Percentiles rank a stretch among this genome's conserved stretches.
Evolutionary conservation across 176 grass and related monocot species (phyloP).

Genomic region (Hordeum marinum): DNA sequence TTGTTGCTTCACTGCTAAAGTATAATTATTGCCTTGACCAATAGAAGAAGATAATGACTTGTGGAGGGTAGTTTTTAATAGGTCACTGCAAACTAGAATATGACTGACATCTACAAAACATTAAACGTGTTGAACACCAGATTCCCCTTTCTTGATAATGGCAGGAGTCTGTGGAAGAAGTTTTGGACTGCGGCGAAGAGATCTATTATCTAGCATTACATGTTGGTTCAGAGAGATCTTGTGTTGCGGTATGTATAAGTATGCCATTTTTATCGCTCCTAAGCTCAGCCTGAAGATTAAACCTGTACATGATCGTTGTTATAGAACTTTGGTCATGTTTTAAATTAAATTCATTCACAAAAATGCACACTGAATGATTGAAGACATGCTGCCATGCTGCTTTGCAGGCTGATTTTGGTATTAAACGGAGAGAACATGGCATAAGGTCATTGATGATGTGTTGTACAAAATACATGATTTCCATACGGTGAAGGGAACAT

Average conservation of each 20-base stretch:
- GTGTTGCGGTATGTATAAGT: conserved; percentile 54
- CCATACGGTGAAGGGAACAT: no score
- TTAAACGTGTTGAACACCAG: neutral
- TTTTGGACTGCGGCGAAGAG: conserved; percentile 79
- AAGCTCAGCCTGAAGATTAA: neutral
- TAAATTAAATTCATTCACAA: neutral
- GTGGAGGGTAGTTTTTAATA: neutral
- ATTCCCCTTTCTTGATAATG: conserved; percentile 9
- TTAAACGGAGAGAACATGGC: no score
- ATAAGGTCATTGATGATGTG: no score
- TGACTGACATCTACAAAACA: neutral
- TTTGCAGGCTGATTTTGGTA: no score
- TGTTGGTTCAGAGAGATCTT: conserved; percentile 56
- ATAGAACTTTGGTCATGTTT: neutral
- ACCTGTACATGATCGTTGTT: neutral
- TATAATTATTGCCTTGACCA: neutral
- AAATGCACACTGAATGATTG: neutral
- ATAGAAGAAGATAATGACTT: conserved; percentile 3
- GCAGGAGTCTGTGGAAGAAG: conserved; percentile 40
- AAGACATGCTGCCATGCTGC: neutral
- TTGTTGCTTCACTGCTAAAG: neutral
- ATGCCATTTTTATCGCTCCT: neutral
- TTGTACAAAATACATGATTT: no score
- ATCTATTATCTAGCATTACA: conserved; percentile 92
- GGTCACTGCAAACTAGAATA: neutral